Evolutionary conservation across 2,329 filamentous ascomycete species (phyloP).

Genomic region (Bipolaris bicolor): DNA sequence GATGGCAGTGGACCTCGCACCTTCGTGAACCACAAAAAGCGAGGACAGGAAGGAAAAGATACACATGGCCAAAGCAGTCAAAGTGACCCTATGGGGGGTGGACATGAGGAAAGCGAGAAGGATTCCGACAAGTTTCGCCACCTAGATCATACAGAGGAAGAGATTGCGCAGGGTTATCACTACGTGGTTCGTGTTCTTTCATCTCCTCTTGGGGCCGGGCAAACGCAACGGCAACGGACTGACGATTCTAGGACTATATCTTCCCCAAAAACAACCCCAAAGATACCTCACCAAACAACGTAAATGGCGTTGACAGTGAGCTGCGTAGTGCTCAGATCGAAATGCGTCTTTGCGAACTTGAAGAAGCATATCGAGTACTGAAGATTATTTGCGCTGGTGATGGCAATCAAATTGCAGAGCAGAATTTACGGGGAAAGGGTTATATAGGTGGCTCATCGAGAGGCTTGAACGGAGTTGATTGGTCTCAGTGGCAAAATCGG

Average conservation of each 20-base stretch:
- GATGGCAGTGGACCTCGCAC: slow-evolving; percentile 68
- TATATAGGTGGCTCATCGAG: slow-evolving; percentile 64
- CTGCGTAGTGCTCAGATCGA: slow-evolving; percentile 67
- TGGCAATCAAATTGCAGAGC: slow-evolving; percentile 57
- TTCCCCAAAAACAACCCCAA: slow-evolving; percentile 61
- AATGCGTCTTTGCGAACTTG: slow-evolving; percentile 67
- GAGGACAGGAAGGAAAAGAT: slow-evolving; percentile 25
- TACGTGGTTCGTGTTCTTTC: slow-evolving; percentile 49
- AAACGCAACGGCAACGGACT: slow-evolving; percentile 3
- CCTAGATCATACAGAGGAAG: slow-evolving; percentile 49
- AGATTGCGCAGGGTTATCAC: slow-evolving; percentile 53
- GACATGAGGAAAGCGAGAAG: slow-evolving; percentile 21
- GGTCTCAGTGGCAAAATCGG: slow-evolving; percentile 62
- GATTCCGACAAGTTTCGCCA: slow-evolving; percentile 35
- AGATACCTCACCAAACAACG: slow-evolving; percentile 60
- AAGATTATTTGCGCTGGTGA: slow-evolving; percentile 61
- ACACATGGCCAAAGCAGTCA: slow-evolving; percentile 24
- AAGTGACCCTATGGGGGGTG: slow-evolving; percentile 10
- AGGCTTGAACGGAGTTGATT: slow-evolving; percentile 63
- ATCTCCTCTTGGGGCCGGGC: background rate
- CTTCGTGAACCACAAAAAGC: slow-evolving; percentile 62
- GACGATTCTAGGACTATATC: slow-evolving; percentile 59
- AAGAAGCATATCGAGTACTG: slow-evolving; percentile 66
- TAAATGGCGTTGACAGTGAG: slow-evolving; percentile 64
- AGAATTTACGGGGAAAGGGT: slow-evolving; percentile 64